A percentile compares a stretch with the other conserved stretches of the same genome.
phyloP scores from a whole-genome alignment of 2,329 filamentous ascomycete genomes.

The Emydomyces testavorans region DNA sequence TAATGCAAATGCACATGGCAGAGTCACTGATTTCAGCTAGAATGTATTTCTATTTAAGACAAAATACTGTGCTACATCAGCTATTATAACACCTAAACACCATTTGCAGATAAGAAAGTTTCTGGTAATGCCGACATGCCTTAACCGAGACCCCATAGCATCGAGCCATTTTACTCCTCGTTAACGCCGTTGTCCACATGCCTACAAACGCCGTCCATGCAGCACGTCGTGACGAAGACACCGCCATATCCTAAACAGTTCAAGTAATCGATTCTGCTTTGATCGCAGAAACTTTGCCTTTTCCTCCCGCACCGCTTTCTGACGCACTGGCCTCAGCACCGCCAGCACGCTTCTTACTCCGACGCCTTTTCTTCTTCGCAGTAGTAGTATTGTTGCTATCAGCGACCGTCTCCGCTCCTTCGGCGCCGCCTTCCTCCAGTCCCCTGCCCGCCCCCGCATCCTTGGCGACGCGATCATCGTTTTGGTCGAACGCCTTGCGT shows the following conservation, averaged over 20 bases:
- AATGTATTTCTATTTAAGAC: not conserved
- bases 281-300: slow-evolving; percentile 11
- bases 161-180: not conserved
- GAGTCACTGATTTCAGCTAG: not conserved
- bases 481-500: slow-evolving; percentile 48
- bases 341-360: slow-evolving; percentile 3
- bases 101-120: not conserved
- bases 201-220: slow-evolving; percentile 4
- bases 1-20: not conserved
- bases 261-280: not conserved
- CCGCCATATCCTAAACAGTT: not conserved
- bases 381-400: not conserved
- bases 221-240: not conserved
- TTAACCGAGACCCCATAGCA: not conserved
- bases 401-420: slow-evolving; percentile 16
- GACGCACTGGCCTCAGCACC: slow-evolving; percentile 6
- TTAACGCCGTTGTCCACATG: not conserved
- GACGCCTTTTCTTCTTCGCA: slow-evolving; percentile 21
- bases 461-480: slow-evolving; percentile 34
- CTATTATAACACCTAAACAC: not conserved
- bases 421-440: slow-evolving; percentile 20
- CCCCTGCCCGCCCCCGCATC: slow-evolving; percentile 28
- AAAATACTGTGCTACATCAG: not conserved
- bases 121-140: not conserved
- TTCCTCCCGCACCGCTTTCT: slow-evolving; percentile 10